Evolutionary conservation across 1,139 yeast species (phyloP).

Genomic region (Pneumocystis wakefieldiae): DNA sequence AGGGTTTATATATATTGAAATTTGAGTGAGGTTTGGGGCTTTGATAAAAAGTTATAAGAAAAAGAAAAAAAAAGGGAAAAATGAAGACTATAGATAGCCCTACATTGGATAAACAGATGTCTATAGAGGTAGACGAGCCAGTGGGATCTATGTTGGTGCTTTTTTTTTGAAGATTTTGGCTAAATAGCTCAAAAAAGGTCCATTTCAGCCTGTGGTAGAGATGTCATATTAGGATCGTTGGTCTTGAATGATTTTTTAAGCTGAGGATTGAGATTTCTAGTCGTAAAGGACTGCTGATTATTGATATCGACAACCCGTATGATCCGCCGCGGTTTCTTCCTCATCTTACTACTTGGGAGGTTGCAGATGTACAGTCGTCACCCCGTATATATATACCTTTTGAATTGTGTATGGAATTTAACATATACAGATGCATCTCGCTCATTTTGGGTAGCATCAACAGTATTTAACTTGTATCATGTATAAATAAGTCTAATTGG

Average conservation of each 20-base stretch:
- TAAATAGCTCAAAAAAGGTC: conserved; percentile 23
- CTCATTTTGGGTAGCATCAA: conserved; percentile 84
- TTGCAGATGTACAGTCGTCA: conserved; percentile 97
- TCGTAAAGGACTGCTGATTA: conserved; percentile 67
- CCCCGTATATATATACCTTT: conserved; percentile 32
- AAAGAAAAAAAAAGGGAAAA: background rate
- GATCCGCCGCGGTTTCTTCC: conserved; percentile 88
- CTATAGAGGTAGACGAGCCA: conserved; percentile 79
- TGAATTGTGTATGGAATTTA: background rate
- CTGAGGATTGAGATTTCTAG: conserved; percentile 17
- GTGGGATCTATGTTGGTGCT: conserved; percentile 61
- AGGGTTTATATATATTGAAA: background rate
- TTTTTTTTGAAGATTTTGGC: background rate
- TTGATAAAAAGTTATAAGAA: background rate
- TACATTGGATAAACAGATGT: conserved; percentile 47
- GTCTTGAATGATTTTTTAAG: conserved; percentile 1
- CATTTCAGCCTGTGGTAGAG: conserved; percentile 81
- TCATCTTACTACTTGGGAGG: conserved; percentile 93
- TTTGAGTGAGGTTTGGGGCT: background rate
- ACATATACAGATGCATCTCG: conserved; percentile 35
- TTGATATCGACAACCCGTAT: conserved; percentile 91
- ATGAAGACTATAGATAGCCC: conserved; percentile 1
- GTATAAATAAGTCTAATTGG: background rate
- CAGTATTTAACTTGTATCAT: conserved; percentile 21
- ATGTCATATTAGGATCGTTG: conserved; percentile 74